These are phyloP conservation scores for Parathielavia appendiculata DNA, from an alignment of 495 filamentous ascomycete species.

Conservation along the genomic window DNA sequence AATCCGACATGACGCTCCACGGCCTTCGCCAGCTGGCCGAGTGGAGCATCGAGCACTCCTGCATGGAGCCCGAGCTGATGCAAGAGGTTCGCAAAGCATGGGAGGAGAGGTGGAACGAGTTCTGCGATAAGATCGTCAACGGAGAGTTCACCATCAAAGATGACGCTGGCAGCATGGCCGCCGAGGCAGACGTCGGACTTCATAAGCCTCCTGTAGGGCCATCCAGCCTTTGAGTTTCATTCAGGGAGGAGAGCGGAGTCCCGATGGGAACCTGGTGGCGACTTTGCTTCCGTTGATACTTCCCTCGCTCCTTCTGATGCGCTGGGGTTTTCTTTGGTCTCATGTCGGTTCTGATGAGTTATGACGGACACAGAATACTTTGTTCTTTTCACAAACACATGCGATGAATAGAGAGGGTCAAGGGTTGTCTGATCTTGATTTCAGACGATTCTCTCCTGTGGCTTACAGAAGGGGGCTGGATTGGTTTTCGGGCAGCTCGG, in stretches of 20 bases:
- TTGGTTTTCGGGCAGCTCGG: too few relatives aligned
- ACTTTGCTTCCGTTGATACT: too few relatives aligned
- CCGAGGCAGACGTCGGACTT: background rate
- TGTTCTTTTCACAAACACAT: background rate
- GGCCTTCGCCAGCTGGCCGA: constrained; percentile 50
- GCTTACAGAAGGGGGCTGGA: background rate
- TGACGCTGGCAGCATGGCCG: background rate
- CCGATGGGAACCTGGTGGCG: too few relatives aligned
- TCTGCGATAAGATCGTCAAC: constrained; percentile 36
- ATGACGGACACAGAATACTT: background rate
- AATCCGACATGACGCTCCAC: constrained; percentile 46
- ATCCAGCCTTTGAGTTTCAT: background rate
- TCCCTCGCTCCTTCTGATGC: background rate
- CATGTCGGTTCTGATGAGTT: background rate
- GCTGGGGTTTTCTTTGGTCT: background rate
- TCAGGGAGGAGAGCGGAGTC: background rate
- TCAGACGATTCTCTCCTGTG: background rate
- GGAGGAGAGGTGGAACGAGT: constrained; percentile 42
- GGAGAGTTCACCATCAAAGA: constrained; percentile 21
- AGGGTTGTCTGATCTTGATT: background rate
- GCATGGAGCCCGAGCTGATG: constrained; percentile 36
- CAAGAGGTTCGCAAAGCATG: constrained; percentile 35
- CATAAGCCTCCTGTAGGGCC: background rate
- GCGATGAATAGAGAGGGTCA: background rate
- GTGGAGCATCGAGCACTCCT: constrained; percentile 53